phyloP scores from a whole-genome alignment of 495 filamentous ascomycete species.

The Pseudomonodictys pantanalensis region DNA sequence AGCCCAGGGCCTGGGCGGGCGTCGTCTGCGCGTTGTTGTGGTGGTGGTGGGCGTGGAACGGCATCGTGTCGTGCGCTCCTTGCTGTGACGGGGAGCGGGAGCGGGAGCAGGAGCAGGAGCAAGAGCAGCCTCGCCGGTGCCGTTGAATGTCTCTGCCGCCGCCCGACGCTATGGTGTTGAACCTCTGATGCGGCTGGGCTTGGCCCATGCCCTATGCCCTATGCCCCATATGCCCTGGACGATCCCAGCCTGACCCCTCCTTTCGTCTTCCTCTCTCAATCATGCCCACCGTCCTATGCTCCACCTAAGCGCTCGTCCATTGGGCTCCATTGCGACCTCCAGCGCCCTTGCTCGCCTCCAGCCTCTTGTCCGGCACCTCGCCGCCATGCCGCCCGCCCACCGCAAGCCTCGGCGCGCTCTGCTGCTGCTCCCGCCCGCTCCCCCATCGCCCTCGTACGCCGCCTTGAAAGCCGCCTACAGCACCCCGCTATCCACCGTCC shows the following conservation, averaged over 20 bases:
- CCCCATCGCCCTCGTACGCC: constrained; percentile 45
- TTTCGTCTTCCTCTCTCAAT: background rate
- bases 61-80: constrained; percentile 23
- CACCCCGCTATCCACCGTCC: constrained; percentile 51
- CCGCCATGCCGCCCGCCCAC: constrained; percentile 20
- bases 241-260: background rate
- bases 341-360: background rate
- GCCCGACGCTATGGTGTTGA: too few species aligned
- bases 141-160: background rate
- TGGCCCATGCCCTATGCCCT: too few species aligned
- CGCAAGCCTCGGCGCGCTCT: constrained; percentile 36
- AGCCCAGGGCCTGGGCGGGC: constrained; percentile 33
- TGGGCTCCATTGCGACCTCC: background rate
- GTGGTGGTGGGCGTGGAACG: constrained; percentile 30
- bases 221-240: background rate
- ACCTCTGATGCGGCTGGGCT: too few species aligned
- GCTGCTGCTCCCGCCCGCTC: constrained; percentile 57
- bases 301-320: background rate
- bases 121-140: background rate
- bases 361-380: constrained; percentile 6
- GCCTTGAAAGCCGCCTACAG: constrained; percentile 57
- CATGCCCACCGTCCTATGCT: background rate
- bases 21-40: constrained; percentile 18
- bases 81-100: too few species aligned
- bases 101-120: too few species aligned